Evolutionary conservation across 306 rosid genomes (phyloP), one percentile per base, ranked within the genome.

Genomic region (Sesbania bispinosa): DNA sequence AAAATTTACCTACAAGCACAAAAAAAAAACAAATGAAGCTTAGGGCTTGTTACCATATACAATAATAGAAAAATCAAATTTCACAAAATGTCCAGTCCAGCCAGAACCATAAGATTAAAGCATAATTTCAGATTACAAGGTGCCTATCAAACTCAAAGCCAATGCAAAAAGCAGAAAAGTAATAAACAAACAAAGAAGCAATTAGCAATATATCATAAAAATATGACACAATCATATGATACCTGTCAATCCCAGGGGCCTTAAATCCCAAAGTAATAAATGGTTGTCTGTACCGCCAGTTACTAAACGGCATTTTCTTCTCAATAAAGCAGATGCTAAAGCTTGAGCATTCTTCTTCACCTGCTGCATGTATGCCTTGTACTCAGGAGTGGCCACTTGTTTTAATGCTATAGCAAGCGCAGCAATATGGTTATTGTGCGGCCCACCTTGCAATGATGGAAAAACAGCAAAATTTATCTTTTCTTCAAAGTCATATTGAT

Each of bases 221-320:
- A 72, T 4, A 45, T 42, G 15, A 6, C 1, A 51, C 3, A 2
- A 18, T 38, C 19, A 51, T 43, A 58, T 42, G 81, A 67, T 81
- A 94, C 98, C 98, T 85, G 97, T 76, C 84, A 94, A 81, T 30
- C 96, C 96, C 52, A 88, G 52, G 60, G 97, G 87, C 81, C 97
- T 94, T 66, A 94, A 83, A 87, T 94, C 97, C 98, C 97, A 94
- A 50, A 94, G 97, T 51, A 94, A 6, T 84, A 94, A 78, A 84
- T 94, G 98, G 73, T 87, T 94, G 81, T 94, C 98, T 0, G 98
- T 94, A 70, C 98, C 98, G 64, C 97, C 96, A 27, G 97, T 94
- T 39, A 94, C 88, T 16, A 94, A 82, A 80, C 86, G 90, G 82
- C 92, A 94, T 55, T 81, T 87, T 77, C 84, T 94, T 65, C 92